Conservation (phyloP, 768 basidiomycete genomes). For the Sistotremastrum suecicum region DNA sequence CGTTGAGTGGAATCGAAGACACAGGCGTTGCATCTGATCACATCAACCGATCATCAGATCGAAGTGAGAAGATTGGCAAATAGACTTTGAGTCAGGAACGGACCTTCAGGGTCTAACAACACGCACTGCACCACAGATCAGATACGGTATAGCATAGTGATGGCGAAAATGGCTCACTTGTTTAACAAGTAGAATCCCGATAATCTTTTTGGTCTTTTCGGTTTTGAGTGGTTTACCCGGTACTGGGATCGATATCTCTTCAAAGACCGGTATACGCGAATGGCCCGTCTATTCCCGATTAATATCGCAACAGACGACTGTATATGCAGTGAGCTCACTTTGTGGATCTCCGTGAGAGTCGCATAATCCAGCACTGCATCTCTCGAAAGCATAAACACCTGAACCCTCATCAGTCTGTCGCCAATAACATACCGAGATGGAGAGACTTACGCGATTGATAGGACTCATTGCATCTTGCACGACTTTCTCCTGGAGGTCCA, state of each 20-base stretch:
- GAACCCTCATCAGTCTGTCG: slow-evolving; percentile 58
- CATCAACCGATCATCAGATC: background rate
- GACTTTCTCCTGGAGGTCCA: slow-evolving; percentile 77
- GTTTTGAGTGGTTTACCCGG: slow-evolving; percentile 11
- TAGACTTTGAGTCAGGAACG: background rate
- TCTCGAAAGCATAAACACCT: slow-evolving; percentile 82
- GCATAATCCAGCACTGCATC: slow-evolving; percentile 73
- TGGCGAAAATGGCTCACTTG: slow-evolving; percentile 24
- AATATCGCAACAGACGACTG: slow-evolving; percentile 73
- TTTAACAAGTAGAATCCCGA: slow-evolving; percentile 81
- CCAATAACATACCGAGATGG: slow-evolving; percentile 15
- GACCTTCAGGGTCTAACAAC: slow-evolving; percentile 73
- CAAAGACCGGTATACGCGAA: slow-evolving; percentile 72
- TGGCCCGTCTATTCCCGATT: slow-evolving; percentile 45
- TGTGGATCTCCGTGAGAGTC: slow-evolving; percentile 58
- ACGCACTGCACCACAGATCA: slow-evolving; percentile 35
- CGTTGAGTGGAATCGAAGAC: slow-evolving; percentile 72
- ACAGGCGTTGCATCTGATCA: slow-evolving; percentile 63
- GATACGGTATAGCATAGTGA: background rate
- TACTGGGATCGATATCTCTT: slow-evolving; percentile 53
- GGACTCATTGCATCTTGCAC: slow-evolving; percentile 38
- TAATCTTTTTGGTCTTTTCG: slow-evolving; percentile 58
- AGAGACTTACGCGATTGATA: slow-evolving; percentile 18
- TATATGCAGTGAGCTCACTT: slow-evolving; percentile 72
- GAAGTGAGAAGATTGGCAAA: background rate